A percentile compares a stretch with the other conserved stretches of the same genome.
phyloP scores from a whole-genome alignment of 148 eudicot species.

The Diospyros kaki region DNA sequence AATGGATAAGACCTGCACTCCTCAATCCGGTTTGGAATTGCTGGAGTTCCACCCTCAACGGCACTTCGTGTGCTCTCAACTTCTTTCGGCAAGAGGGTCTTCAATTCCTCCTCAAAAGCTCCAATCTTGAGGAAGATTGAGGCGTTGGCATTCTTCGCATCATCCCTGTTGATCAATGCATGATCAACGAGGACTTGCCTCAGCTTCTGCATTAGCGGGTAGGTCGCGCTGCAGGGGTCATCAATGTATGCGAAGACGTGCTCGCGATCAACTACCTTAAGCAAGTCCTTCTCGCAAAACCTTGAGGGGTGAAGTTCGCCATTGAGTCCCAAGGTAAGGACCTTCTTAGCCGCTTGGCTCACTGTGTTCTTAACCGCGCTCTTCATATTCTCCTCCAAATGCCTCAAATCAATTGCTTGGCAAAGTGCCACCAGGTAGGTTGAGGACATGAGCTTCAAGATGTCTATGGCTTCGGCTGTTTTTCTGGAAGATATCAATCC shows the following conservation, averaged over 20 bases:
- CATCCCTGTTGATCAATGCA: constrained; percentile 15
- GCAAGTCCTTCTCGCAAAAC: constrained; percentile 27
- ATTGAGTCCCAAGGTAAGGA: constrained; percentile 15
- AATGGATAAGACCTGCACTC: constrained; percentile 24
- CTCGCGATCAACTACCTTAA: constrained; percentile 22
- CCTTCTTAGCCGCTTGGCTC: constrained; percentile 23
- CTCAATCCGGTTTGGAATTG: constrained; percentile 16
- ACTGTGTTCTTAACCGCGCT: constrained; percentile 22
- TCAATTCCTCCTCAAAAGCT: constrained; percentile 27
- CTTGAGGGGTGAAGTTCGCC: constrained; percentile 28
- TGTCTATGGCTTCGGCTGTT: constrained; percentile 26
- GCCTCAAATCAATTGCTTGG: constrained; percentile 28
- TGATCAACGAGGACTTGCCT: constrained; percentile 29
- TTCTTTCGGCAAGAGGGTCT: constrained; percentile 22
- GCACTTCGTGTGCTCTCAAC: constrained; percentile 18
- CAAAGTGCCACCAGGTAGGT: constrained; percentile 24
- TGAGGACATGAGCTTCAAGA: constrained; percentile 26
- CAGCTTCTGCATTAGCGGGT: constrained; percentile 25
- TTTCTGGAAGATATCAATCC: constrained; percentile 27
- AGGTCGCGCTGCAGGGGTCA: constrained; percentile 24
- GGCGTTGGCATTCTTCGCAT: neutral
- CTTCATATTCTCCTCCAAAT: constrained; percentile 29
- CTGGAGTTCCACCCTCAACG: constrained; percentile 9
- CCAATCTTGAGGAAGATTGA: constrained; percentile 22
- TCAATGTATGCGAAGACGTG: constrained; percentile 18